These are phyloP conservation scores for Anthracocystis setariae DNA, from an alignment of 1,284 basidiomycete species.

Conservation along the genomic window DNA sequence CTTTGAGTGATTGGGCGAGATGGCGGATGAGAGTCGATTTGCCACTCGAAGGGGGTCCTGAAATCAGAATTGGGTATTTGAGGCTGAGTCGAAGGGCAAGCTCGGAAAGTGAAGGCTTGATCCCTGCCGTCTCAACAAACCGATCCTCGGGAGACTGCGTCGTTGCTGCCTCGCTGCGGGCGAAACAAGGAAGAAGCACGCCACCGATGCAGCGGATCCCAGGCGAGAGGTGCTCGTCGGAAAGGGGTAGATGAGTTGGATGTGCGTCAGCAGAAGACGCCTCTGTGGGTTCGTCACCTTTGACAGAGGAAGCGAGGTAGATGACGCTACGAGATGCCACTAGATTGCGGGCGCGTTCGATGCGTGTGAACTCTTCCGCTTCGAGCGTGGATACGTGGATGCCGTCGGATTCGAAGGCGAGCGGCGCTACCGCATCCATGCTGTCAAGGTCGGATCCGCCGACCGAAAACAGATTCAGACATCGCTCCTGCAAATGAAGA, in stretches of 20 bases:
- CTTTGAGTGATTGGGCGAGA: slow-evolving; percentile 69
- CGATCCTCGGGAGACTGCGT: slow-evolving; percentile 4
- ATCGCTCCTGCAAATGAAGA: slow-evolving; percentile 36
- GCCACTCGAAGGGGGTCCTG: slow-evolving; percentile 87
- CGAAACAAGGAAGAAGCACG: slow-evolving; percentile 43
- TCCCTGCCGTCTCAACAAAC: slow-evolving; percentile 76
- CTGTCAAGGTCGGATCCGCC: slow-evolving; percentile 9
- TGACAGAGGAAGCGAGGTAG: slow-evolving; percentile 7
- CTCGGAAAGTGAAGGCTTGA: slow-evolving; percentile 73
- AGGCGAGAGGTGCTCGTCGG: slow-evolving; percentile 11
- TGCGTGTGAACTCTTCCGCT: slow-evolving; percentile 32
- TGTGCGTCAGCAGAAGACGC: slow-evolving; percentile 2
- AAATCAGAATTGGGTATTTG: slow-evolving; percentile 82
- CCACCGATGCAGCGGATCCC: slow-evolving; percentile 48
- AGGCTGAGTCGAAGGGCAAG: slow-evolving; percentile 77
- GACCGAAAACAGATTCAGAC: slow-evolving; percentile 10
- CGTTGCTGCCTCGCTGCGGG: neutral
- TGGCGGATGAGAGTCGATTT: slow-evolving; percentile 85
- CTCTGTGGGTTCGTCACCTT: neutral
- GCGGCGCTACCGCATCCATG: slow-evolving; percentile 21
- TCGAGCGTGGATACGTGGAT: slow-evolving; percentile 53
- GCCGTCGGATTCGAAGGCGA: slow-evolving; percentile 21
- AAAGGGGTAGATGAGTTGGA: slow-evolving; percentile 4
- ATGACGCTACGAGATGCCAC: slow-evolving; percentile 6
- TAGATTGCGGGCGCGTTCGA: slow-evolving; percentile 5